phyloP scores from a whole-genome alignment of 179 eudicot genomes.

The Beta corolliflora region DNA sequence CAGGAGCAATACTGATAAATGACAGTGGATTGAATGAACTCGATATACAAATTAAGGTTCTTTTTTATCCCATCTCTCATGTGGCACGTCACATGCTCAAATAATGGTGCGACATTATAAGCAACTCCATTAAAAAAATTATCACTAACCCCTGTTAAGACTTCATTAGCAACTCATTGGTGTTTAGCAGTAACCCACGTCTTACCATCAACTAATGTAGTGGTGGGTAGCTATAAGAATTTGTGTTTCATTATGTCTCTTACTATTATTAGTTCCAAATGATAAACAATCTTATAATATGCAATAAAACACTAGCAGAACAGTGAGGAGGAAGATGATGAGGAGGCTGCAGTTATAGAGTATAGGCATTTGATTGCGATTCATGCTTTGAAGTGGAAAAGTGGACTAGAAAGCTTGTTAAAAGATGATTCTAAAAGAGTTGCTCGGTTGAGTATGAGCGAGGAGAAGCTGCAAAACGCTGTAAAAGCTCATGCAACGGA shows the following conservation, averaged over 20 bases:
- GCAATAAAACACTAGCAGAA: constrained; percentile 10
- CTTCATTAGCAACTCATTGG: too few species aligned
- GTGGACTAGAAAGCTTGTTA: constrained; percentile 32
- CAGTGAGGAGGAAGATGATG: constrained; percentile 24
- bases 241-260: not conserved
- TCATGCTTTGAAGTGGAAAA: constrained; percentile 47
- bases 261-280: not conserved
- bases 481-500: constrained; percentile 37
- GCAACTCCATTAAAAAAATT: too few species aligned
- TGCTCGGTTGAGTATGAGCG: constrained; percentile 55
- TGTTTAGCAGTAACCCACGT: too few species aligned
- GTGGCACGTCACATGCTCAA: too few species aligned
- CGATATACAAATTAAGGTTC: constrained; percentile 12
- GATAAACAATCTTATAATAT: not conserved
- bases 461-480: constrained; percentile 48
- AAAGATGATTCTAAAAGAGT: constrained; percentile 31
- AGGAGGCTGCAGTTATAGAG: constrained; percentile 32
- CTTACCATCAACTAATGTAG: too few species aligned
- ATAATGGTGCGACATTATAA: too few species aligned
- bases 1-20: not conserved
- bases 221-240: not conserved
- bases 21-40: not conserved
- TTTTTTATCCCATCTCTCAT: too few species aligned
- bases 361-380: constrained; percentile 58
- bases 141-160: too few species aligned